These are phyloP conservation scores for Sonneratia alba DNA, from an alignment of 345 rosid genomes.

Conservation along the genomic window DNA sequence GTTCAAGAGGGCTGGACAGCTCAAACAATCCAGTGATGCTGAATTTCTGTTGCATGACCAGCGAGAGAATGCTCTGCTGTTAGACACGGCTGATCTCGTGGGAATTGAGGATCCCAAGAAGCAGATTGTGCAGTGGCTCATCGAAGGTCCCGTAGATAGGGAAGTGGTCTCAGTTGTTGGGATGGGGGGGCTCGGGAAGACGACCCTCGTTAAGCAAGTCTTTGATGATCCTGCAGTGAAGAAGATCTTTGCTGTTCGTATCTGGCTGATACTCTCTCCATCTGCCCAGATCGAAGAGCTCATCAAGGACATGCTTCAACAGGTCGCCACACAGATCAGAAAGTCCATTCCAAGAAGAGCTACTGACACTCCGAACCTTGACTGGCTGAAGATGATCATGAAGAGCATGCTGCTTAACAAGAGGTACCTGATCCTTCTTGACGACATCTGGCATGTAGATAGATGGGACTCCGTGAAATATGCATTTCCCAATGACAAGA, in stretches of 20 bases:
- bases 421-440: too few relatives aligned
- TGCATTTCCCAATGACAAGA: too few relatives aligned
- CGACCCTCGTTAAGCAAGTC: conserved; percentile 23
- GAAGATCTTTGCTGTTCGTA: conserved; percentile 11
- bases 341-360: conserved; percentile 9
- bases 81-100: conserved; percentile 21
- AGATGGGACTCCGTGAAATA: too few relatives aligned
- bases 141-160: conserved; percentile 8
- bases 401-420: too few relatives aligned
- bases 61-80: conserved; percentile 21
- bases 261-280: conserved; percentile 20
- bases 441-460: too few relatives aligned
- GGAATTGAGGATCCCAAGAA: conserved; percentile 16
- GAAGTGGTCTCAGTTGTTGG: conserved; percentile 18
- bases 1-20: conserved; percentile 10
- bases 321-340: conserved; percentile 4
- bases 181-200: conserved; percentile 34
- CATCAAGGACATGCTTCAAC: conserved; percentile 11
- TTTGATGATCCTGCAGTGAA: conserved; percentile 15
- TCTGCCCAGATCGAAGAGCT: conserved; percentile 13
- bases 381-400: too few relatives aligned
- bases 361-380: too few relatives aligned
- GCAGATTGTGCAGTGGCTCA: conserved; percentile 9
- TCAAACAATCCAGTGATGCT: conserved; percentile 1
- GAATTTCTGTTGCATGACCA: conserved; percentile 8